Evolutionary conservation across 495 filamentous ascomycete genomes (phyloP).

Genomic region (Neurospora sp.): DNA sequence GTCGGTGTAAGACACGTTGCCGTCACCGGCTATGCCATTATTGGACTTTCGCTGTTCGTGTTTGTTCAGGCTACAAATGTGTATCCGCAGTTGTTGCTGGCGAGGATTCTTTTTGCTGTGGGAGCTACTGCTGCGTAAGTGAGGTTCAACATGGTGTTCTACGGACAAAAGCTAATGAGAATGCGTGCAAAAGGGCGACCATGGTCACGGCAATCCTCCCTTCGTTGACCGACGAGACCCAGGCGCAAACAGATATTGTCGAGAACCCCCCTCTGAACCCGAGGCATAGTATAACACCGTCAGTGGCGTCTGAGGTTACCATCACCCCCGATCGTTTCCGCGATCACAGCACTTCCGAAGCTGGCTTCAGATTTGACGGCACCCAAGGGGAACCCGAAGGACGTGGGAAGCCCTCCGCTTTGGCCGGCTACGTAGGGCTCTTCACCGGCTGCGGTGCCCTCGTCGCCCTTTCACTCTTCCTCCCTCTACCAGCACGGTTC

Average conservation of each 20-base stretch:
- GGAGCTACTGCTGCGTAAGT: constrained; percentile 76
- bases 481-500: constrained; percentile 78
- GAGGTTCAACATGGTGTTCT: background rate
- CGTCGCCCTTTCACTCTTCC: constrained; percentile 66
- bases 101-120: constrained; percentile 76
- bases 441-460: constrained; percentile 90
- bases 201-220: constrained; percentile 97
- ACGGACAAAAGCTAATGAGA: background rate
- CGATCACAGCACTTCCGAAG: constrained; percentile 8
- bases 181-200: constrained; percentile 45
- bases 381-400: background rate
- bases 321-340: constrained; percentile 48
- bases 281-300: constrained; percentile 36
- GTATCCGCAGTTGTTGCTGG: constrained; percentile 82
- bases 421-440: constrained; percentile 84
- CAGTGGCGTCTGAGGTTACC: constrained; percentile 52
- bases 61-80: constrained; percentile 81
- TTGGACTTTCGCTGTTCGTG: constrained; percentile 63
- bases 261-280: constrained; percentile 11
- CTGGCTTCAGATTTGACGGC: constrained; percentile 2
- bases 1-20: constrained; percentile 76
- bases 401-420: constrained; percentile 40
- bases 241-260: constrained; percentile 7
- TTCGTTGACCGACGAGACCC: constrained; percentile 54
- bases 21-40: constrained; percentile 67